These are phyloP conservation scores for Mytilinidion resinicola DNA, from an alignment of 495 filamentous ascomycete genomes.

Conservation along the genomic window DNA sequence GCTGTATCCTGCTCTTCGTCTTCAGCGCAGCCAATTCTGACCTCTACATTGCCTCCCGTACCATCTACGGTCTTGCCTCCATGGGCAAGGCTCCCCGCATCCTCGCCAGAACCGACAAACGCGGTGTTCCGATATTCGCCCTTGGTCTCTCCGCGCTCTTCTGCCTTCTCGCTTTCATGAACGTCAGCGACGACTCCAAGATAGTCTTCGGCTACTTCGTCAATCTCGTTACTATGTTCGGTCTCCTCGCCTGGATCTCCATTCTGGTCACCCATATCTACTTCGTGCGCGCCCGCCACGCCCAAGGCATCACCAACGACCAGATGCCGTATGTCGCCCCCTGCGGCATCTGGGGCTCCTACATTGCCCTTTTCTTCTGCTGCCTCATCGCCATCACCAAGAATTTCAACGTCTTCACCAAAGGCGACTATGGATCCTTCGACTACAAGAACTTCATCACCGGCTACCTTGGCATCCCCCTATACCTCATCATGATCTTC, in stretches of 20 bases:
- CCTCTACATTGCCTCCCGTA: constrained; percentile 77
- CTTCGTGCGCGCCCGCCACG: constrained; percentile 68
- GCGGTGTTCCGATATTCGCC: constrained; percentile 69
- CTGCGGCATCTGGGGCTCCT: constrained; percentile 62
- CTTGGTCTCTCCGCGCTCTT: constrained; percentile 57
- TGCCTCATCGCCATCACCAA: constrained; percentile 67
- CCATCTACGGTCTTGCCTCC: constrained; percentile 69
- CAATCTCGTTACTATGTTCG: constrained; percentile 51
- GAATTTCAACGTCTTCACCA: constrained; percentile 67
- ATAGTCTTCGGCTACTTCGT: constrained; percentile 80
- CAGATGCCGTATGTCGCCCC: constrained; percentile 68
- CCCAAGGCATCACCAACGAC: constrained; percentile 59
- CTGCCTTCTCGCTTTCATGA: constrained; percentile 69
- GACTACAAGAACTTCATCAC: constrained; percentile 70
- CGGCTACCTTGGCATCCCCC: constrained; percentile 72
- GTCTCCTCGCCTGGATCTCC: constrained; percentile 68
- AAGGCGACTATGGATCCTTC: constrained; percentile 49
- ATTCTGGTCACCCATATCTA: constrained; percentile 76
- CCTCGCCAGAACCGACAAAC: constrained; percentile 61
- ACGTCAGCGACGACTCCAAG: constrained; percentile 59
- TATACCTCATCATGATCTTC: constrained; percentile 65
- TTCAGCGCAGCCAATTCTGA: constrained; percentile 74
- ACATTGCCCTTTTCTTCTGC: constrained; percentile 60
- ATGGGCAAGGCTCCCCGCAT: constrained; percentile 70
- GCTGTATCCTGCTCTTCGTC: constrained; percentile 69